A percentile compares a stretch with the other conserved stretches of the same genome.
Conservation (phyloP, 306 rosid genomes). For the Vigna nakashimae region DNA sequence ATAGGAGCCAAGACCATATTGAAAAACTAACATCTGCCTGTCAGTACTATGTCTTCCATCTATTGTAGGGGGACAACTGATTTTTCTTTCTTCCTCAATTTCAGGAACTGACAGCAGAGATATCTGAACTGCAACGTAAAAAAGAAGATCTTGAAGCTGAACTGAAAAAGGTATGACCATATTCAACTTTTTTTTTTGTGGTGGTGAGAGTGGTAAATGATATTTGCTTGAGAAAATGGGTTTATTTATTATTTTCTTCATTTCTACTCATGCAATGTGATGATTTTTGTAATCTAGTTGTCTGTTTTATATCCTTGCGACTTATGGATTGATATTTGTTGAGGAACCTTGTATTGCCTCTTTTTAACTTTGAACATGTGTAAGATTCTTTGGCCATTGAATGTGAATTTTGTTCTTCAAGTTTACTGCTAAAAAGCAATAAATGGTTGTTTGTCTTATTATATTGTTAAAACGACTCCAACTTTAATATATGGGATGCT, state of each 20-base stretch:
- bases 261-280: conserved; percentile 19
- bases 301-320: conserved; percentile 16
- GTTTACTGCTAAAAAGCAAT: conserved; percentile 11
- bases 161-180: conserved; percentile 73
- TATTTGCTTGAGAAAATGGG: not conserved
- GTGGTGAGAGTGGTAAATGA: not conserved
- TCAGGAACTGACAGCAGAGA: conserved; percentile 81
- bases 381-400: not conserved
- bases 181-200: not conserved
- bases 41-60: conserved; percentile 37
- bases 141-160: conserved; percentile 92
- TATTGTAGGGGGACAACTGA: conserved; percentile 35
- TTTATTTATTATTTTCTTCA: conserved; percentile 32
- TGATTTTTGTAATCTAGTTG: not conserved
- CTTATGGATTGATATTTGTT: conserved; percentile 2
- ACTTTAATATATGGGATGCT: conserved; percentile 21
- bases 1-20: conserved; percentile 30
- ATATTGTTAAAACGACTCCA: conserved; percentile 26
- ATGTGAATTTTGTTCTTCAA: conserved; percentile 26
- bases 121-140: conserved; percentile 78
- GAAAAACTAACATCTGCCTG: conserved; percentile 19
- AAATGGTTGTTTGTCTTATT: not conserved
- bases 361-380: not conserved
- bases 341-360: conserved; percentile 10
- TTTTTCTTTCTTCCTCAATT: conserved; percentile 39